These are phyloP conservation scores for Durotheca rogersii DNA, from an alignment of 495 filamentous ascomycete genomes.

Conservation along the genomic window DNA sequence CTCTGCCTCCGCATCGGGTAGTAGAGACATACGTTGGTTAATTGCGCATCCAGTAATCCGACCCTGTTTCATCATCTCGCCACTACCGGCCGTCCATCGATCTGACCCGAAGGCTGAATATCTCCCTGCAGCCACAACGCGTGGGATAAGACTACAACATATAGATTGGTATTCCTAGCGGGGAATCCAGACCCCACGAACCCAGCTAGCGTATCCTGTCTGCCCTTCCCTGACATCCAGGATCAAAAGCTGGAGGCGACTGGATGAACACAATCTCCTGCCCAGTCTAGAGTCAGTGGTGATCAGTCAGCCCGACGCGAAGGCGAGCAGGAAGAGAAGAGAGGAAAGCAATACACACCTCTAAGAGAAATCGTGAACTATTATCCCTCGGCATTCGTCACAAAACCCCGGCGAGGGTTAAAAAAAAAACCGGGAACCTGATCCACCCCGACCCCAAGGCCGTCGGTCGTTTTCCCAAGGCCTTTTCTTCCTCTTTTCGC, in stretches of 20 bases:
- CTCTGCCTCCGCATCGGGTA: not conserved
- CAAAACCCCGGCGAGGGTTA: not conserved
- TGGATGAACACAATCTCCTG: too few relatives aligned
- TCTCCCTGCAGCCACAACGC: slow-evolving; percentile 28
- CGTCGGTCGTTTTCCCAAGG: not conserved
- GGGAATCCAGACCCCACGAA: slow-evolving; percentile 17
- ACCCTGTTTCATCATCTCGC: slow-evolving; percentile 25
- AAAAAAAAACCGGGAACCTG: slow-evolving; percentile 7
- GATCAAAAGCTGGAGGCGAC: too few relatives aligned
- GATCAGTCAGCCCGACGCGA: not conserved
- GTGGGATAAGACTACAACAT: slow-evolving; percentile 25
- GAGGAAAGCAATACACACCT: too few relatives aligned
- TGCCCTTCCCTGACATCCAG: too few relatives aligned
- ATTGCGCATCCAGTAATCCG: slow-evolving; percentile 17
- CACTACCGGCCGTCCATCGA: slow-evolving; percentile 25
- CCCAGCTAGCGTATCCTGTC: slow-evolving; percentile 22
- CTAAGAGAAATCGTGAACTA: too few relatives aligned
- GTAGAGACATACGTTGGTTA: slow-evolving; percentile 16
- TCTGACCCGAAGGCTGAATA: slow-evolving; percentile 34
- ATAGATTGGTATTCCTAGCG: slow-evolving; percentile 22
- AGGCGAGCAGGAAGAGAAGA: not conserved
- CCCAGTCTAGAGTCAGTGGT: too few relatives aligned
- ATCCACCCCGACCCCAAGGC: slow-evolving; percentile 3
- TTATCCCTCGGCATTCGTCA: slow-evolving; percentile 18
- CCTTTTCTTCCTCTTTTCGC: not conserved